These are phyloP conservation scores for Fragaria vesca DNA, from an alignment of 306 rosid genomes.

Conservation along the genomic window DNA sequence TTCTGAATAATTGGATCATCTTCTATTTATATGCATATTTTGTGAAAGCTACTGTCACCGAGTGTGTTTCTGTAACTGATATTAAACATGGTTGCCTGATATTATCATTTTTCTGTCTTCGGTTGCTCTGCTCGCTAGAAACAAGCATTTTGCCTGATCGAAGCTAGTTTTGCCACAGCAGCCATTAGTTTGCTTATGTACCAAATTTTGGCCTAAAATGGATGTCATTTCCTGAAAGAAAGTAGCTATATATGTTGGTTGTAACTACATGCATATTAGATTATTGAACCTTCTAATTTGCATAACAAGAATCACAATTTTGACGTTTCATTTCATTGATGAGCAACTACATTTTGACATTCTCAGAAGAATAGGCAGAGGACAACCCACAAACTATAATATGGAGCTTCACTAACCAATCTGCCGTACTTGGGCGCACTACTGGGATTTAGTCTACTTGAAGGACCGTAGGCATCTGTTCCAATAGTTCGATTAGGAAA, in stretches of 20 bases:
- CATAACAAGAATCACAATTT: neutral
- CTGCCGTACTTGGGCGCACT: neutral
- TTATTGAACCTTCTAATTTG: neutral
- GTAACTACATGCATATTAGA: neutral
- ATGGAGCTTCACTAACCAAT: conserved; percentile 1
- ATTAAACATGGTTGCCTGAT: no score
- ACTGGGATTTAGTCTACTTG: neutral
- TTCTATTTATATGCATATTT: no score
- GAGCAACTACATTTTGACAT: neutral
- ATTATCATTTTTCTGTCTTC: no score
- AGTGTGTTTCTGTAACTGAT: no score
- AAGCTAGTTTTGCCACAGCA: no score
- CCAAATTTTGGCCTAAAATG: neutral
- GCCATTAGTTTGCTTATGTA: no score
- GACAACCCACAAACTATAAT: neutral
- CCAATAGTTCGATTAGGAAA: conserved; percentile 5
- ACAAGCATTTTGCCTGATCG: no score
- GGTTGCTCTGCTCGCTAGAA: no score
- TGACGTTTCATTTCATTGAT: neutral
- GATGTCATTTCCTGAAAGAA: neutral
- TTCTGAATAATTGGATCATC: no score
- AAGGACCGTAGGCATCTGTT: neutral
- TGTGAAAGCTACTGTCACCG: no score
- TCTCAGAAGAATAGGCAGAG: conserved; percentile 7
- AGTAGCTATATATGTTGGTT: neutral